phyloP scores from a whole-genome alignment of 2,329 filamentous ascomycete species.

The Blastomyces parvus region DNA sequence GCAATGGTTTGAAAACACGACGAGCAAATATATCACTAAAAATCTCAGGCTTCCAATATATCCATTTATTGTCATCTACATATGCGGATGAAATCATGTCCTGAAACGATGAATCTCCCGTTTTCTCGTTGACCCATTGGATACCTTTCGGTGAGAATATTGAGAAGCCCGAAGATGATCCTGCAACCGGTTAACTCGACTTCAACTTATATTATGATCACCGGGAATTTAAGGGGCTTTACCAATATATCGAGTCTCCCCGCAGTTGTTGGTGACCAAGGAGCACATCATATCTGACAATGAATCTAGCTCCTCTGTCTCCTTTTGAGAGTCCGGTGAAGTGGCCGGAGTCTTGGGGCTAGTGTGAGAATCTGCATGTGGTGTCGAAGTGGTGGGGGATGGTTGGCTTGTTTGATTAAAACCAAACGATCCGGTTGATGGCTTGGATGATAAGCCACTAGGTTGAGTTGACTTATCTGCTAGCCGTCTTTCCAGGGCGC shows the following conservation, averaged over 20 bases:
- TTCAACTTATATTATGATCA: conserved; percentile 17
- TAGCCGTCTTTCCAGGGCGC: conserved; percentile 70
- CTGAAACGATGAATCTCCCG: conserved; percentile 89
- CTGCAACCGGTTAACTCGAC: conserved; percentile 37
- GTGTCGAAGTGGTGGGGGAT: conserved; percentile 37
- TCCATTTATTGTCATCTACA: conserved; percentile 89
- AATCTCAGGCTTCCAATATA: conserved; percentile 95
- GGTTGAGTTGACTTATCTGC: conserved; percentile 40
- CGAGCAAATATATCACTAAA: conserved; percentile 87
- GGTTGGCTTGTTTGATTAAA: conserved; percentile 8
- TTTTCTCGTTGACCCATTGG: conserved; percentile 97
- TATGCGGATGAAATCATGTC: conserved; percentile 89
- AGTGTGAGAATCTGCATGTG: conserved; percentile 37
- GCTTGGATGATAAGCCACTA: conserved; percentile 12
- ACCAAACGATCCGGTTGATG: conserved; percentile 11
- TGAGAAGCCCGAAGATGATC: conserved; percentile 93
- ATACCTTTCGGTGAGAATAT: conserved; percentile 98
- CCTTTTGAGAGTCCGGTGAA: conserved; percentile 46
- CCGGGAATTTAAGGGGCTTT: conserved; percentile 16
- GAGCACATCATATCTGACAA: conserved; percentile 99
- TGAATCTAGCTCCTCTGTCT: conserved; percentile 63
- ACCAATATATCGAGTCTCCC: conserved; percentile 95
- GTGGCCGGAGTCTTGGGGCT: conserved; percentile 44
- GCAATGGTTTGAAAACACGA: conserved; percentile 71
- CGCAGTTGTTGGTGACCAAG: conserved; percentile 84